Conservation (phyloP, 352 stramenopile species). For the Phytophthora macrochlamydospora region DNA sequence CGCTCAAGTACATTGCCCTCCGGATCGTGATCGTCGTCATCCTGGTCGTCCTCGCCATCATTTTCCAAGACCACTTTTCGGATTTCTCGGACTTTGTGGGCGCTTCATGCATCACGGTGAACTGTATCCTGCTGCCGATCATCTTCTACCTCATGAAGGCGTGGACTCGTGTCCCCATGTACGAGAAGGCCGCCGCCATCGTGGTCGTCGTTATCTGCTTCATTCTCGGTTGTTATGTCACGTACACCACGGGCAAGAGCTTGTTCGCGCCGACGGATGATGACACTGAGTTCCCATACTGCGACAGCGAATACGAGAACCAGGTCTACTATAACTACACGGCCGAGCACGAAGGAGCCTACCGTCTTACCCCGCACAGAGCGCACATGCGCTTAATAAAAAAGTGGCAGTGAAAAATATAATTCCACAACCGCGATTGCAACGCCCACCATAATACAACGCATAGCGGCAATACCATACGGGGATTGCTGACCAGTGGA, state of each 20-base stretch:
- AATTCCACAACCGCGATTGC: no score
- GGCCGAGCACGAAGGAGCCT: not conserved
- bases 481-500: no score
- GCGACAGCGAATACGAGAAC: constrained; percentile 20
- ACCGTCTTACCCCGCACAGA: no score
- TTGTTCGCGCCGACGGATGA: constrained; percentile 28
- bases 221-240: constrained; percentile 40
- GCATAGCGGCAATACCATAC: no score
- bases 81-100: constrained; percentile 36
- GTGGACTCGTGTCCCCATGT: constrained; percentile 10
- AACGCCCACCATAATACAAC: no score
- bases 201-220: constrained; percentile 27
- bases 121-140: constrained; percentile 39
- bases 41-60: constrained; percentile 5
- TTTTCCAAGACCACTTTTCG: constrained; percentile 22
- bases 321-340: constrained; percentile 31
- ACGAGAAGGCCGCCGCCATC: constrained; percentile 30
- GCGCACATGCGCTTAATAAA: no score
- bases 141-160: constrained; percentile 29
- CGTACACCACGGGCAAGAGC: constrained; percentile 34
- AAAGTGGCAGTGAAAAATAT: no score
- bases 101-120: constrained; percentile 33
- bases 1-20: constrained; percentile 34
- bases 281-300: constrained; percentile 26
- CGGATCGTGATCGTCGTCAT: constrained; percentile 36